A percentile compares a stretch with the other conserved stretches of the same genome.
These are phyloP conservation scores for Rhododendron ferrugineum DNA, from an alignment of 148 eudicot genomes.

Conservation along the genomic window DNA sequence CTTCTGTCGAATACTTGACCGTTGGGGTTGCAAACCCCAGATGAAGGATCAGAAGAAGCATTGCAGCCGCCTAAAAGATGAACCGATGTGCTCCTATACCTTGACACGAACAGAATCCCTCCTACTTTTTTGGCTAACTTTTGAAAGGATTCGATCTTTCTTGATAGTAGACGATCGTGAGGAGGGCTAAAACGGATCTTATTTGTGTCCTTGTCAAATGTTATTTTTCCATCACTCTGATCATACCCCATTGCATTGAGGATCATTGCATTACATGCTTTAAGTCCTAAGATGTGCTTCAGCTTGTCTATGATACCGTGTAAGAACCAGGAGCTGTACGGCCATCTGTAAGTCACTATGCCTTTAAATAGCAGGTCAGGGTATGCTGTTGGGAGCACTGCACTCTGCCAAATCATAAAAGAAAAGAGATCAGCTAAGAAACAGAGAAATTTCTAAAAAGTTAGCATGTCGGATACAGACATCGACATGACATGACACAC, in stretches of 20 bases:
- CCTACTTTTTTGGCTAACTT: constrained; percentile 31
- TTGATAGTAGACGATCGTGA: constrained; percentile 22
- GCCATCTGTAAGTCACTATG: constrained; percentile 28
- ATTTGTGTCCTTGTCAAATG: constrained; percentile 22
- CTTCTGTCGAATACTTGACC: constrained; percentile 32
- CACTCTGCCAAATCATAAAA: constrained; percentile 22
- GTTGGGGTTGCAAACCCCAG: constrained; percentile 27
- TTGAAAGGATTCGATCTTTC: constrained; percentile 26
- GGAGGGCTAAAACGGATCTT: constrained; percentile 21
- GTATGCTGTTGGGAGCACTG: constrained; percentile 29
- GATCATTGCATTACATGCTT: constrained; percentile 24
- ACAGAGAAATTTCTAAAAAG: no score
- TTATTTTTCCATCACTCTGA: constrained; percentile 23
- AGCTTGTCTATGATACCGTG: constrained; percentile 20
- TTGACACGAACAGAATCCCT: constrained; percentile 30
- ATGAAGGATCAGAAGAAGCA: constrained; percentile 26
- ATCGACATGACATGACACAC: not conserved
- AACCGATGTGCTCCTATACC: constrained; percentile 30
- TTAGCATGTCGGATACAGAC: not conserved
- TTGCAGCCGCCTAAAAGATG: constrained; percentile 42
- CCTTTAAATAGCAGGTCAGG: constrained; percentile 28
- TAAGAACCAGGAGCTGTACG: constrained; percentile 17
- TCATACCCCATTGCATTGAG: constrained; percentile 41
- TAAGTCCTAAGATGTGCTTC: constrained; percentile 11
- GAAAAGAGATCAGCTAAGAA: not conserved